Evolutionary conservation across 2,329 filamentous ascomycete genomes (phyloP).

Genomic region (Colletotrichum zoysiae): DNA sequence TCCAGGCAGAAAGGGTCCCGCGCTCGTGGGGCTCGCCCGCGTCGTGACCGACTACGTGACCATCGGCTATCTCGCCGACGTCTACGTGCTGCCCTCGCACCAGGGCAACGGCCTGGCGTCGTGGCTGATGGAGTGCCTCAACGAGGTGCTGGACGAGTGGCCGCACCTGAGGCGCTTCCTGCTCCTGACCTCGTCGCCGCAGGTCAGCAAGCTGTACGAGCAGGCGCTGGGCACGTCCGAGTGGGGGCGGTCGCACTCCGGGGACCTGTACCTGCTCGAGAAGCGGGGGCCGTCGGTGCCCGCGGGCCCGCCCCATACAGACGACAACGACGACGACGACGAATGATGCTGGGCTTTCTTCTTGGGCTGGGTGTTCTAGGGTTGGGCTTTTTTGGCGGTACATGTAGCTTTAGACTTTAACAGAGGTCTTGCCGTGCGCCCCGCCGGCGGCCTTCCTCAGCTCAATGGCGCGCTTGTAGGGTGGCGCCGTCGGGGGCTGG

Average conservation of each 20-base stretch:
- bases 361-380: no score
- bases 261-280: conserved; percentile 56
- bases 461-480: conserved; percentile 92
- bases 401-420: conserved; percentile 46
- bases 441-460: conserved; percentile 82
- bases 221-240: conserved; percentile 60
- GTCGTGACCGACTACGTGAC: conserved; percentile 42
- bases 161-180: conserved; percentile 70
- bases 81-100: conserved; percentile 72
- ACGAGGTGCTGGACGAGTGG: conserved; percentile 68
- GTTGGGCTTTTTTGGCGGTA: neutral
- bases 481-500: conserved; percentile 94
- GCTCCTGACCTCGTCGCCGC: conserved; percentile 60
- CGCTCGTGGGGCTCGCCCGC: conserved; percentile 56
- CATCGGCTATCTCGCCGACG: conserved; percentile 65
- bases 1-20: conserved; percentile 45
- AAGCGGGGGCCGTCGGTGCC: conserved; percentile 51
- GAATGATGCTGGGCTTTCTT: neutral
- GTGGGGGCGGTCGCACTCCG: conserved; percentile 57
- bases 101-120: conserved; percentile 73
- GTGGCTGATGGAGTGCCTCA: conserved; percentile 73
- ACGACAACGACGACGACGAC: conserved; percentile 9
- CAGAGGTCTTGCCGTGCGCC: conserved; percentile 78
- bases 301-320: conserved; percentile 23
- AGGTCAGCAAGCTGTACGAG: conserved; percentile 59